phyloP scores from a whole-genome alignment of 768 basidiomycete genomes.

The Lentinus brumalis region DNA sequence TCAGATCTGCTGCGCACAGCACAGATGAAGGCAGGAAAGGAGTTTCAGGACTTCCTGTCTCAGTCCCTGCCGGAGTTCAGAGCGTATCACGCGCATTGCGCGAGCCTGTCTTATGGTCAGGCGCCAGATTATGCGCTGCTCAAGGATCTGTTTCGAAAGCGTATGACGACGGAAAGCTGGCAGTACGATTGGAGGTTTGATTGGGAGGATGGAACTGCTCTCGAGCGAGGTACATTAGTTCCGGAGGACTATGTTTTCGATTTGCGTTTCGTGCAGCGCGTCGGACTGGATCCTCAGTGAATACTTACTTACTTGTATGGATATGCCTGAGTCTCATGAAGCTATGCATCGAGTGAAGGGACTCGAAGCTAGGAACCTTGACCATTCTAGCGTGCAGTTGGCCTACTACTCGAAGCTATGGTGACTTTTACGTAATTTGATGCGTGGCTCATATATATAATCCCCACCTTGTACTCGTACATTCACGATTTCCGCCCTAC shows the following conservation, averaged over 20 bases:
- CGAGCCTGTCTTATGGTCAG: constrained; percentile 23
- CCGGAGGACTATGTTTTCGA: constrained; percentile 16
- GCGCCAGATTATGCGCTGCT: constrained; percentile 25
- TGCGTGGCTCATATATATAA: no score
- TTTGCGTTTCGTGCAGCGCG: neutral
- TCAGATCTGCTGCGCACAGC: constrained; percentile 7
- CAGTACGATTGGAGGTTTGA: constrained; percentile 10
- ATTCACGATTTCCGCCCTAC: no score
- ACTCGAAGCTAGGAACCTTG: no score
- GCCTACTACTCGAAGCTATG: no score
- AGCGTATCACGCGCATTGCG: constrained; percentile 20
- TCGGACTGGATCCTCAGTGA: neutral
- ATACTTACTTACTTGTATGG: no score
- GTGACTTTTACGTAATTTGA: no score
- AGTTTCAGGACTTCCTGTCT: neutral
- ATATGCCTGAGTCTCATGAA: no score
- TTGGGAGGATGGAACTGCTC: constrained; percentile 3
- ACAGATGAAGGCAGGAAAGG: constrained; percentile 21
- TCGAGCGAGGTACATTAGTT: constrained; percentile 7
- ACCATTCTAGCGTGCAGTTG: no score
- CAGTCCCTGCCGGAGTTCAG: constrained; percentile 18
- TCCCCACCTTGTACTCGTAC: no score
- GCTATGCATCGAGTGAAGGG: no score
- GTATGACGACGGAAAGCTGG: constrained; percentile 13
- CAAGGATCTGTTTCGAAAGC: constrained; percentile 14